Base-by-base conservation (phyloP, 202 grass and related monocot species). In the Sporobolus alterniflorus region DNA sequence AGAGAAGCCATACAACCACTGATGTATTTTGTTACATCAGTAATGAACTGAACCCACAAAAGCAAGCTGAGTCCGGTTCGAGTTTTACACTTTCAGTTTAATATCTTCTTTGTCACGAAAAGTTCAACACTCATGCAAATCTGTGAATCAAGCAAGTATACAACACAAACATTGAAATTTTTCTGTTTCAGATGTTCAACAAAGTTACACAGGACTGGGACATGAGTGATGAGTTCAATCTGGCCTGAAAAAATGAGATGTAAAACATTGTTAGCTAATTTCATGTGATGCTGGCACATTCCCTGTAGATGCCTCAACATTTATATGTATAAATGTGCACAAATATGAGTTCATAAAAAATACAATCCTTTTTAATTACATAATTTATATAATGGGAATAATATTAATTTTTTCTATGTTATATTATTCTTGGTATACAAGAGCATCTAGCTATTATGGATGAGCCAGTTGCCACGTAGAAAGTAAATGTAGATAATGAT, bases 171-270 rank as follows among this genome's bases (percentile, higher is more conserved):
- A 74, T 91, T 96, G 84, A 99, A 99, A 82, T 92, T 91, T 71
- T 93, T 94, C 11, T 88, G 71, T 87, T 99, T 93, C 67, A 99
- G 89, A 88, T 96, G 73, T 31, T 89, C 91, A 0, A 96, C 88
- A 87, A 99, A 99, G 68, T 99, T 96, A 39, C 86, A 88, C 61
- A 99, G 72, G 91, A 96, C 93, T 31, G 93, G 89, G 17, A 96
- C 91, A 90, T 99, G 97, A 47, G 91, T 92, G 80, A 99, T 96
- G 21, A 99, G 97, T 88, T 99, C 97, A 36, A 99, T 99, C 75
- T 99, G 97, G 88, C 97, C 97, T 99, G 88, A 3, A 57, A 76
- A 92, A 94, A 54, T 74, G 82, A 77, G 81, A 75, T 26, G 40
- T 12, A 5, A 30, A 76, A 72, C n/a, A 22, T 68, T 72, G 57